A percentile compares a stretch with the other conserved stretches of the same genome.
phyloP scores from a whole-genome alignment of 192 early-diverging fungal genomes.

The Funneliformis mosseae region DNA sequence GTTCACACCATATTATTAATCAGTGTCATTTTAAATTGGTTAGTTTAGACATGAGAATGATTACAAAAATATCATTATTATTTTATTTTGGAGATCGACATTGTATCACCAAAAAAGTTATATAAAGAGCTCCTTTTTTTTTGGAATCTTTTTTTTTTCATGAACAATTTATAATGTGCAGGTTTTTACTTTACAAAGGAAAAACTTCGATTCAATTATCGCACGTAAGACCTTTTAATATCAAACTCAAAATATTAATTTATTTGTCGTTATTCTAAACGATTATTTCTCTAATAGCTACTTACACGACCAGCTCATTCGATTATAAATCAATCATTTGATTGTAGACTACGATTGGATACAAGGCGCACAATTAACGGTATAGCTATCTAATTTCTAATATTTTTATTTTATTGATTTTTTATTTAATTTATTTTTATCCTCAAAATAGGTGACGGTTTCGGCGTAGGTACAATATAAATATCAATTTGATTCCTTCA shows the following conservation, averaged over 20 bases:
- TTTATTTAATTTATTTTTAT: not conserved
- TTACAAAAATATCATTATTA: too few relatives aligned
- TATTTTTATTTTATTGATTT: not conserved
- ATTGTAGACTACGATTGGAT: conserved; percentile 71
- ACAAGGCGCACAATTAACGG: conserved; percentile 66
- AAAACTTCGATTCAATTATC: conserved; percentile 73
- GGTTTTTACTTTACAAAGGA: conserved; percentile 78
- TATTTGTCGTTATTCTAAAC: not conserved
- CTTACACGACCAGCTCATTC: conserved; percentile 76
- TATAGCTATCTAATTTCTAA: conserved; percentile 26
- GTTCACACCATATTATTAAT: too few relatives aligned
- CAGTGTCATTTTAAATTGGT: too few relatives aligned
- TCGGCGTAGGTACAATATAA: conserved; percentile 67
- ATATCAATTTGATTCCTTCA: not conserved
- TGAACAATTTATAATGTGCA: conserved; percentile 54
- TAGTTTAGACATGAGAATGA: too few relatives aligned
- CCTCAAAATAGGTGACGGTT: conserved; percentile 63
- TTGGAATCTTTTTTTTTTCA: too few relatives aligned
- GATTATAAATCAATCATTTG: conserved; percentile 82
- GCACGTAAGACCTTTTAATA: conserved; percentile 47
- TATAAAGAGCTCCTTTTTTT: too few relatives aligned
- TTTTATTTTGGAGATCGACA: too few relatives aligned
- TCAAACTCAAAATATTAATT: not conserved
- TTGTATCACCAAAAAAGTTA: too few relatives aligned
- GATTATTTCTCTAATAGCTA: conserved; percentile 42